These are phyloP conservation scores for Ceratocystis cacaofunesta DNA, from an alignment of 2,329 filamentous ascomycete species.

Conservation along the genomic window DNA sequence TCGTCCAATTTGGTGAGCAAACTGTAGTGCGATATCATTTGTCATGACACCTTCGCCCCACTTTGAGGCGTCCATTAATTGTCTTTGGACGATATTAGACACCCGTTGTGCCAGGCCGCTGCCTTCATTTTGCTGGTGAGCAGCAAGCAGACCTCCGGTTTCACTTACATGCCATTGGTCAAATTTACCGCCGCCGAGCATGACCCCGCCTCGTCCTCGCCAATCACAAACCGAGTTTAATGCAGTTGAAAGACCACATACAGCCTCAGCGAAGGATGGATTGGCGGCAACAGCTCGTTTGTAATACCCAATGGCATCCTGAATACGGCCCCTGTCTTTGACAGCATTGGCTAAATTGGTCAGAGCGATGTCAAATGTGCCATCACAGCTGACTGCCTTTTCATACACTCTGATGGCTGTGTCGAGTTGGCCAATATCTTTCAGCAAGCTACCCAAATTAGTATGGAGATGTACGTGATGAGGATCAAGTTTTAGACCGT, in stretches of 20 bases:
- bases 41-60: conserved; percentile 69
- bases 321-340: conserved; percentile 86
- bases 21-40: conserved; percentile 34
- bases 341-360: conserved; percentile 96
- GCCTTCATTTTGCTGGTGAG: conserved; percentile 40
- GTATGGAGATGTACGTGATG: conserved; percentile 94
- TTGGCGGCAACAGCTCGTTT: conserved; percentile 80
- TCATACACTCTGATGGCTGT: conserved; percentile 96
- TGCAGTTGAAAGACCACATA: conserved; percentile 87
- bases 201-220: conserved; percentile 74
- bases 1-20: conserved; percentile 33
- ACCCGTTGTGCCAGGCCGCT: conserved; percentile 84
- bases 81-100: conserved; percentile 76
- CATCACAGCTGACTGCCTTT: conserved; percentile 78
- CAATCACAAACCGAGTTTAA: conserved; percentile 95
- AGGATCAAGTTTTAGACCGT: conserved; percentile 71
- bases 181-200: conserved; percentile 54
- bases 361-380: conserved; percentile 89
- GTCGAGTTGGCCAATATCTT: conserved; percentile 87
- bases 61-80: conserved; percentile 67
- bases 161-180: conserved; percentile 93
- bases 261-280: conserved; percentile 89
- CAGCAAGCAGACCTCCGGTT: conserved; percentile 66
- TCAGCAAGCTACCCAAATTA: conserved; percentile 85
- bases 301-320: conserved; percentile 86